Percentiles rank a stretch among this genome's conserved stretches.
Evolutionary conservation across 495 filamentous ascomycete genomes (phyloP).

Genomic region (Extremus antarcticus): DNA sequence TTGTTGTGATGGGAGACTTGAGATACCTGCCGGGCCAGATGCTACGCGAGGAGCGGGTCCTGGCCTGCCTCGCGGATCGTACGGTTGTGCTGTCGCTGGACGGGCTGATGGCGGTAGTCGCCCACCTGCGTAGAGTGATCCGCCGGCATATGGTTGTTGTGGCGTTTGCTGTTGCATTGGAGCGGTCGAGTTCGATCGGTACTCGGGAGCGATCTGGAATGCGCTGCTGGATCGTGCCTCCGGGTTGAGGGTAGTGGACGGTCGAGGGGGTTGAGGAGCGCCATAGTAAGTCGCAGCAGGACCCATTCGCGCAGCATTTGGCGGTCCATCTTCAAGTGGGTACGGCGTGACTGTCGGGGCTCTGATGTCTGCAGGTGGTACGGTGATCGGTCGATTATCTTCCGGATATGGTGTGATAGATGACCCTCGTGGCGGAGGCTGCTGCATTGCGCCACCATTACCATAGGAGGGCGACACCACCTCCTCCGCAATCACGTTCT

Average conservation of each 20-base stretch:
- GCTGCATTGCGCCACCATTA: background rate
- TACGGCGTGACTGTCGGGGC: conserved; percentile 39
- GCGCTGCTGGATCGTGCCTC: conserved; percentile 19
- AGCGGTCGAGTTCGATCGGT: conserved; percentile 7
- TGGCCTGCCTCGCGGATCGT: background rate
- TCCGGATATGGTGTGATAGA: conserved; percentile 51
- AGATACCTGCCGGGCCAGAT: background rate
- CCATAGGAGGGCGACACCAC: conserved; percentile 26
- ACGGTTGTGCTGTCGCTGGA: background rate
- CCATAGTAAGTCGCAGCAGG: conserved; percentile 31
- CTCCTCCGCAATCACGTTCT: conserved; percentile 32
- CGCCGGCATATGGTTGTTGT: background rate
- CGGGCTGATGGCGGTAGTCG: background rate
- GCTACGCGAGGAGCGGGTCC: background rate
- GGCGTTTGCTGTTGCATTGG: background rate
- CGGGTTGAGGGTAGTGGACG: conserved; percentile 27
- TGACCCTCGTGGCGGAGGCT: background rate
- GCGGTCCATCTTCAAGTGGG: conserved; percentile 39
- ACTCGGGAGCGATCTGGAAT: conserved; percentile 14
- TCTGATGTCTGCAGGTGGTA: conserved; percentile 17
- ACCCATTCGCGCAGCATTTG: conserved; percentile 25
- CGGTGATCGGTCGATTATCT: conserved; percentile 40
- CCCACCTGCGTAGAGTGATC: background rate
- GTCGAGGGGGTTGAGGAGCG: conserved; percentile 21
- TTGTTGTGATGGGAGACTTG: background rate